A percentile compares a stretch with the other conserved stretches of the same genome.
Conservation (phyloP, 2,329 filamentous ascomycete species). For the Pestalotiopsis sp. region DNA sequence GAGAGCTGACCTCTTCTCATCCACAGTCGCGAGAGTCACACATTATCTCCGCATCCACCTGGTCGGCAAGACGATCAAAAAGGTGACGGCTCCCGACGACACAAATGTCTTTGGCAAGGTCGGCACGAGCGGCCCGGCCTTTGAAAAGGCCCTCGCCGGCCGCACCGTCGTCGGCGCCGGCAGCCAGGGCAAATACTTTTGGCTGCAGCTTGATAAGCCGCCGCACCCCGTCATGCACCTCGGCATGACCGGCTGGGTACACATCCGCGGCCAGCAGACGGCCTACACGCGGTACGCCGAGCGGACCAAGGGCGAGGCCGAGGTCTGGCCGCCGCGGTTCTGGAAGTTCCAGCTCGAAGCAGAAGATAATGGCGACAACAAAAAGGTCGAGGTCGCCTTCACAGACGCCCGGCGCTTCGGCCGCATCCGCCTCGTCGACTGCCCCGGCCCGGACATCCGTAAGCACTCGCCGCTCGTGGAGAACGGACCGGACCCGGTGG, state of each 20-base stretch:
- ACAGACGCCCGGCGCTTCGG: constrained; percentile 81
- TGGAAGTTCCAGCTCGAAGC: constrained; percentile 84
- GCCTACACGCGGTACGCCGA: constrained; percentile 84
- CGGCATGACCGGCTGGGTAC: constrained; percentile 84
- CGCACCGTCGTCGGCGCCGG: constrained; percentile 73
- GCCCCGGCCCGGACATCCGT: constrained; percentile 74
- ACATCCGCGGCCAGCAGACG: constrained; percentile 78
- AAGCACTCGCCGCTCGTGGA: constrained; percentile 79
- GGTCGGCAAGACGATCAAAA: constrained; percentile 78
- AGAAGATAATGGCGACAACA: constrained; percentile 49
- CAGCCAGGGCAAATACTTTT: constrained; percentile 97
- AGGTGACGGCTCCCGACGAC: constrained; percentile 76
- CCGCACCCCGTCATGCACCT: constrained; percentile 91
- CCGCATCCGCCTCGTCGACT: constrained; percentile 81
- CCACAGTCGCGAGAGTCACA: constrained; percentile 78
- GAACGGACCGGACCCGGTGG: constrained; percentile 91
- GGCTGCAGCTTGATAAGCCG: constrained; percentile 72
- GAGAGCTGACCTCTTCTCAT: background rate
- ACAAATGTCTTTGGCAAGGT: constrained; percentile 88
- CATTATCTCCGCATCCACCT: constrained; percentile 82
- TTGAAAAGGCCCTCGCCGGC: constrained; percentile 73
- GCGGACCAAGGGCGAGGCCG: constrained; percentile 62
- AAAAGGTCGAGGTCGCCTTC: constrained; percentile 70
- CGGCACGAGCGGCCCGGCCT: constrained; percentile 75
- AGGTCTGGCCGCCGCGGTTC: constrained; percentile 85